Evolutionary conservation across 2,329 filamentous ascomycete genomes (phyloP).

Genomic region (Ophiostoma quercus): DNA sequence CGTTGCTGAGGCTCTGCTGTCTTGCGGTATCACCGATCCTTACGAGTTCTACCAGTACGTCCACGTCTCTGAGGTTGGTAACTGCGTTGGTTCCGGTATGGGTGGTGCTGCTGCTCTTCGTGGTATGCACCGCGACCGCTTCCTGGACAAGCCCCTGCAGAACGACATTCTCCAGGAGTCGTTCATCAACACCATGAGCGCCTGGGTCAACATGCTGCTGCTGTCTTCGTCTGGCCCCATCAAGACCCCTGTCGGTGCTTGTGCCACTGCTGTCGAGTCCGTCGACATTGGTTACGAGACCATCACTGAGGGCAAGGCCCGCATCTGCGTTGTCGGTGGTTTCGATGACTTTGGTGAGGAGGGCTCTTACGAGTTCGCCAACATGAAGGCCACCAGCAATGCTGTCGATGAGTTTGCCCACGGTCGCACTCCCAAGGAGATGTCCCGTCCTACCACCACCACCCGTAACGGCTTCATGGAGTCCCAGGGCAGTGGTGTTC

Average conservation of each 20-base stretch:
- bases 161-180: slow-evolving; percentile 99
- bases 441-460: slow-evolving; percentile 96
- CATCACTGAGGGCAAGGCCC: slow-evolving; percentile 96
- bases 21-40: slow-evolving; percentile 93
- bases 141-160: slow-evolving; percentile 92
- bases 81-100: slow-evolving; percentile 97
- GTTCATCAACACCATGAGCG: slow-evolving; percentile 99
- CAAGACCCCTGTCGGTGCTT: slow-evolving; percentile 97
- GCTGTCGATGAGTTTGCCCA: slow-evolving; percentile 94
- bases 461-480: slow-evolving; percentile 99
- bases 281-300: slow-evolving; percentile 97
- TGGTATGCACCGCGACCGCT: slow-evolving; percentile 98
- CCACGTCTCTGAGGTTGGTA: slow-evolving; percentile 94
- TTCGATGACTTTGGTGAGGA: slow-evolving; percentile 99
- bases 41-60: slow-evolving; percentile 99
- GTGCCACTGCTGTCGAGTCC: slow-evolving; percentile 94
- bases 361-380: slow-evolving; percentile 98
- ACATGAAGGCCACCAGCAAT: slow-evolving; percentile 99
- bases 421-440: slow-evolving; percentile 89
- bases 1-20: slow-evolving; percentile 83
- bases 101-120: slow-evolving; percentile 87
- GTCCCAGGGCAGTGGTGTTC: slow-evolving; percentile 95
- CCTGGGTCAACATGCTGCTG: slow-evolving; percentile 99
- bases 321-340: slow-evolving; percentile 94
- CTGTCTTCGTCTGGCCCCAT: slow-evolving; percentile 95